These are phyloP conservation scores for Mycena alexandri DNA, from an alignment of 768 basidiomycete genomes.

Conservation along the genomic window DNA sequence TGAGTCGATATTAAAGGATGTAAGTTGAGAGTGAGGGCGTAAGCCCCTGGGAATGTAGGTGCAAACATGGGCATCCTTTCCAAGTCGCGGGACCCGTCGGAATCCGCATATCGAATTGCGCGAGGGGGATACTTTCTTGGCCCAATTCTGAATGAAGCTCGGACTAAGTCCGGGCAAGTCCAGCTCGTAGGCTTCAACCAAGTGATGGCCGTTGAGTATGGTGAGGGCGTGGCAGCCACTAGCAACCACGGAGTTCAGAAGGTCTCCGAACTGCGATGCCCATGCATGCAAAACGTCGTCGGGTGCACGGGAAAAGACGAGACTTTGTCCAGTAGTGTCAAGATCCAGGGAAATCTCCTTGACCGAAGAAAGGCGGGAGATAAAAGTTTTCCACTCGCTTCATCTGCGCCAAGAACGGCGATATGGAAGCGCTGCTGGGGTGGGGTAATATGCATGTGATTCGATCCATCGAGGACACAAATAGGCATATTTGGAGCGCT, in stretches of 20 bases:
- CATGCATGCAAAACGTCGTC: constrained; percentile 1
- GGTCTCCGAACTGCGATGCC: background rate
- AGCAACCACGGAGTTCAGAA: constrained; percentile 7
- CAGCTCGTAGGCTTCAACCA: background rate
- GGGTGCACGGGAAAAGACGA: background rate
- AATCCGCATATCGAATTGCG: background rate
- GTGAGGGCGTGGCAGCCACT: background rate
- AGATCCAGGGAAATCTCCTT: background rate
- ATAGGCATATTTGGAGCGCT: background rate
- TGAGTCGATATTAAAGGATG: background rate
- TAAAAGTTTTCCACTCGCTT: background rate
- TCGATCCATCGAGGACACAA: background rate
- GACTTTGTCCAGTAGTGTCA: no score
- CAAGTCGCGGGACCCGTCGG: background rate
- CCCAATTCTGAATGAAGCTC: background rate
- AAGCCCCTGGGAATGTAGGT: no score
- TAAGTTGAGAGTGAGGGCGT: background rate
- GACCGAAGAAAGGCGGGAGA: constrained; percentile 14
- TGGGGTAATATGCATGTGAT: constrained; percentile 2
- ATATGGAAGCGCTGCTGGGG: background rate
- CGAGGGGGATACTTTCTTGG: background rate
- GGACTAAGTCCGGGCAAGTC: background rate
- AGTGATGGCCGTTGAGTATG: constrained; percentile 7
- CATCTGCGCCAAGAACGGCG: constrained; percentile 1
- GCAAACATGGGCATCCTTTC: background rate